These are phyloP conservation scores for Dalbergia cultrata DNA, from an alignment of 306 rosid genomes.

Conservation along the genomic window DNA sequence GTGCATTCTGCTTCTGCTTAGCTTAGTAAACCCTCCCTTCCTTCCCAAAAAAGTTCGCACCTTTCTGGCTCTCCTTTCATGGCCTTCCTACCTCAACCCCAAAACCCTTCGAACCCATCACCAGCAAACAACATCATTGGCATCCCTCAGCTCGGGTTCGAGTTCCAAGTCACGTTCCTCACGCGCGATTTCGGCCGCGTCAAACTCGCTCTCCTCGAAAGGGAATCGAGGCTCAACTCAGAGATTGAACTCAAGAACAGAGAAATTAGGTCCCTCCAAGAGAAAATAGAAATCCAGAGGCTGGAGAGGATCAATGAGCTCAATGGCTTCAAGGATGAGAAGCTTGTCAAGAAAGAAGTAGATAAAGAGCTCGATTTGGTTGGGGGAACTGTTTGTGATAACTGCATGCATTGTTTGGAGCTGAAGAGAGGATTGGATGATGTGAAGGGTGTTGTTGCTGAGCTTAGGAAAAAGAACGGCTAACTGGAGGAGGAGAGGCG, in stretches of 20 bases:
- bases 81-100: neutral
- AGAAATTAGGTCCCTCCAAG: constrained; percentile 3
- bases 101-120: no score
- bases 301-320: neutral
- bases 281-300: neutral
- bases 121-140: neutral
- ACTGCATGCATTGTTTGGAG: neutral
- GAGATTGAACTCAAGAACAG: constrained; percentile 26
- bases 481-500: neutral
- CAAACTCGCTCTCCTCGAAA: constrained; percentile 21
- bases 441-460: neutral
- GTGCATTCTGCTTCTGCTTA: no score
- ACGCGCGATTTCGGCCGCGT: constrained; percentile 34
- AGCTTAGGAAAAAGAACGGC: neutral
- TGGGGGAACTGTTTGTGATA: neutral
- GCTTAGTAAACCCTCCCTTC: no score
- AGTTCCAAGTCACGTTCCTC: constrained; percentile 37
- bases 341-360: no score
- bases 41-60: neutral
- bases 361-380: neutral
- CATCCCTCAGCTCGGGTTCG: constrained; percentile 31
- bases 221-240: constrained; percentile 20
- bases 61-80: no score
- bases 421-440: neutral
- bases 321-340: neutral